Evolutionary conservation across 495 filamentous ascomycete genomes (phyloP).

Genomic region (Penicillium egyptiacum): DNA sequence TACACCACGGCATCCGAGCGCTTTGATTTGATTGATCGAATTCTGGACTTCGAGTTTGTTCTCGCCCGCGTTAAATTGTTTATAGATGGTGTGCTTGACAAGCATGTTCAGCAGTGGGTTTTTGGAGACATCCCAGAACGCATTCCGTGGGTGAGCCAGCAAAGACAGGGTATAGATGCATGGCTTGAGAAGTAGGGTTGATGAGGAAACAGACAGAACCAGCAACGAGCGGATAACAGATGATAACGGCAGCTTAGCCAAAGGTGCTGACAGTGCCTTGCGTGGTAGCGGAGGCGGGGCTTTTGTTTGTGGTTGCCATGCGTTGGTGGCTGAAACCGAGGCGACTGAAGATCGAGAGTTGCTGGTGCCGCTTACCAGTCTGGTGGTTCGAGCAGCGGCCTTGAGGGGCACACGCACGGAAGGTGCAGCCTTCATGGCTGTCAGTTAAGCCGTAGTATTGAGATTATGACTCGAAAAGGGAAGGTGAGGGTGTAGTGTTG

Average conservation of each 20-base stretch:
- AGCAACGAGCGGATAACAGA: slow-evolving; percentile 75
- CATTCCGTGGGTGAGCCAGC: slow-evolving; percentile 67
- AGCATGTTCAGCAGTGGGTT: slow-evolving; percentile 47
- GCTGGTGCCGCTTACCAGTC: slow-evolving; percentile 43
- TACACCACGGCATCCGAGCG: slow-evolving; percentile 48
- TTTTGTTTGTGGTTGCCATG: slow-evolving; percentile 25
- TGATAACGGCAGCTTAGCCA: slow-evolving; percentile 71
- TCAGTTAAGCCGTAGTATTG: not conserved
- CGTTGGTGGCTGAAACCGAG: slow-evolving; percentile 30
- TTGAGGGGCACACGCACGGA: slow-evolving; percentile 31
- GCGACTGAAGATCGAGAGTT: slow-evolving; percentile 40
- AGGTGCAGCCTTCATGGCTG: slow-evolving; percentile 37
- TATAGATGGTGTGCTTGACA: slow-evolving; percentile 51
- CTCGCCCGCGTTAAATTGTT: slow-evolving; percentile 53
- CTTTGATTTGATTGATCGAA: slow-evolving; percentile 45
- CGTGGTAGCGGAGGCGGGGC: slow-evolving; percentile 20
- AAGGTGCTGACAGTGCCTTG: slow-evolving; percentile 43
- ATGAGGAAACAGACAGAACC: slow-evolving; percentile 78
- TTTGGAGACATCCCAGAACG: slow-evolving; percentile 47
- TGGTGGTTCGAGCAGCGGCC: slow-evolving; percentile 17
- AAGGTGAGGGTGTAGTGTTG: not conserved
- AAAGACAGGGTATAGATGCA: slow-evolving; percentile 66
- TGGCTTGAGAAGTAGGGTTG: slow-evolving; percentile 66
- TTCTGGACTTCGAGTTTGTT: slow-evolving; percentile 48
- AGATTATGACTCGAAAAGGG: not conserved